A percentile compares a stretch with the other conserved stretches of the same genome.
These are phyloP conservation scores for Sporothrix mexicana DNA, from an alignment of 2,329 filamentous ascomycete species.

Conservation along the genomic window DNA sequence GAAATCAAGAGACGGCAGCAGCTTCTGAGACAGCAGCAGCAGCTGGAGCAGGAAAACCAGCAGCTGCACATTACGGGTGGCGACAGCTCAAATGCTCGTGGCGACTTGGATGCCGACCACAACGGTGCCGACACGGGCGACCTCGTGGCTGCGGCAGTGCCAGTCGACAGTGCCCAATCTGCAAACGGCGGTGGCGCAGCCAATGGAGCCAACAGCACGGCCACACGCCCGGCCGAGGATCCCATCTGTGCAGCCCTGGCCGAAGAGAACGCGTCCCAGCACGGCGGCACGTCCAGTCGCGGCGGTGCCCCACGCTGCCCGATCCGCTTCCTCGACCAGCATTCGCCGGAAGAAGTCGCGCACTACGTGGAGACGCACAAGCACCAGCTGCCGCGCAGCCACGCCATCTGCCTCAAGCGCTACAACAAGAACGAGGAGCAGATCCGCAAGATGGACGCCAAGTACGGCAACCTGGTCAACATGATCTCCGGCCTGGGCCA, in stretches of 20 bases:
- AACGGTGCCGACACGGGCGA: constrained; percentile 36
- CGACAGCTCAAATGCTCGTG: neutral
- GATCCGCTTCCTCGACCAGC: constrained; percentile 89
- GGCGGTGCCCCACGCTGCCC: constrained; percentile 70
- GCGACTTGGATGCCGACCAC: neutral
- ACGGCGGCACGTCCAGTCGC: constrained; percentile 53
- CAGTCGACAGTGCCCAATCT: neutral
- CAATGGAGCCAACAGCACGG: constrained; percentile 38
- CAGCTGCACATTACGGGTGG: constrained; percentile 27
- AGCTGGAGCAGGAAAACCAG: constrained; percentile 32
- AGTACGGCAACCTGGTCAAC: constrained; percentile 88
- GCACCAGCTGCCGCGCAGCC: constrained; percentile 90
- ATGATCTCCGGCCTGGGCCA: constrained; percentile 92
- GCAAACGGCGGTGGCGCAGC: constrained; percentile 5
- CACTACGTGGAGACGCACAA: constrained; percentile 95
- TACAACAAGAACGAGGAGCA: constrained; percentile 88
- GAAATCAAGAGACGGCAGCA: constrained; percentile 47
- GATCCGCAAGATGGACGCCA: constrained; percentile 86
- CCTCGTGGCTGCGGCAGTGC: constrained; percentile 38
- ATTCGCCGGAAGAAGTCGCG: constrained; percentile 90
- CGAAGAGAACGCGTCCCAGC: constrained; percentile 63
- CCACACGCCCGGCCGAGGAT: constrained; percentile 57
- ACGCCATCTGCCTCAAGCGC: constrained; percentile 87
- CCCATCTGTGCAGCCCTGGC: constrained; percentile 69
- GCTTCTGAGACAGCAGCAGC: constrained; percentile 35